Evolutionary conservation across 2,329 filamentous ascomycete genomes (phyloP), one percentile per base, ranked within the genome.

Genomic region (Phoma sp.): DNA sequence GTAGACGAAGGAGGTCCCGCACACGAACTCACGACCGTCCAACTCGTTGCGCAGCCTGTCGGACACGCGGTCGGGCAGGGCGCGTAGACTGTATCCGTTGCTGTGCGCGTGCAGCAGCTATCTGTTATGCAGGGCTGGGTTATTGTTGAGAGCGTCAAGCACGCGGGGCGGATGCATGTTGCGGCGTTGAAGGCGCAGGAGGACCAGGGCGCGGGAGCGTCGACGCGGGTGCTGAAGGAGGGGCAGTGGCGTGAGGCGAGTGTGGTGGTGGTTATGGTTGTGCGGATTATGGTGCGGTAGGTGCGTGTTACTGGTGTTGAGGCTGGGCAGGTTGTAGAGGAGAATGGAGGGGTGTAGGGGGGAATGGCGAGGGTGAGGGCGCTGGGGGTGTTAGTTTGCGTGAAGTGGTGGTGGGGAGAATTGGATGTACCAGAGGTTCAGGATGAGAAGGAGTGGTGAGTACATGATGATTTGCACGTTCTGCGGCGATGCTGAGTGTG

Each of bases 31-130:
- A 47, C 56, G 15, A 57, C 40, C 10, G 45, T 49, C 56, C 62
- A 67, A 7, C 51, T 57, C 21, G 53, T 58, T 4, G 56, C 62
- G 45, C 64, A 67, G 10, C 53, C 63, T 7, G 53, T 53, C 5
- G 56, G 56, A 42, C 59, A 60, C 20, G 36, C 38, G 3, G 42
- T 59, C 29, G 48, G 47, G 40, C 64, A 67, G 10, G 36, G 33
- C 17, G 49, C 52, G 40, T 54, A 64, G 18, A 53, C 47, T 14
- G 59, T 61, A 23, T 64, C 59, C 3, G 57, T 62, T 2, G 54
- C 56, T 14, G 59, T 60, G 20, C 57, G 37, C 7, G 55, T 61
- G 30, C 57, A 62, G 32, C 58, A 62, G 4, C 17, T 20, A 47
- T 62, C 60, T 10, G 55, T 59, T 7, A 59, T 57, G n/a, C 51